Percentiles rank a stretch among this genome's conserved stretches.
Conservation (phyloP, 2,329 filamentous ascomycete genomes). For the Colletotrichum sp. region DNA sequence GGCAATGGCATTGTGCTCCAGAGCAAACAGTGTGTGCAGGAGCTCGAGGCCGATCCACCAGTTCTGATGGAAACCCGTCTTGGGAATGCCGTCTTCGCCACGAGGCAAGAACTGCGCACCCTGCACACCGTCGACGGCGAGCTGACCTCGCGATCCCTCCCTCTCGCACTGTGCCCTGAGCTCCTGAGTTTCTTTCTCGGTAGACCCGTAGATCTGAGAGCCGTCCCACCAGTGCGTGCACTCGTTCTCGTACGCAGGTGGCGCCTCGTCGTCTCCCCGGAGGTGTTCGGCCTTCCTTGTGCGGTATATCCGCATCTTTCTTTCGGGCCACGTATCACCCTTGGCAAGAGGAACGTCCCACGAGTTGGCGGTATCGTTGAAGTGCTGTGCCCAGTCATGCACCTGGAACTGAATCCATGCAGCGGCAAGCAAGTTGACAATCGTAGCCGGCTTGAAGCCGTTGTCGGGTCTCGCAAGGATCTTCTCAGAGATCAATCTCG, state of each 20-base stretch:
- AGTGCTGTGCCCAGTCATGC: conserved; percentile 45
- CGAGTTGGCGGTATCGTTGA: conserved; percentile 16
- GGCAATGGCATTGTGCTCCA: not conserved
- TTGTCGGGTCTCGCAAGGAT: conserved; percentile 43
- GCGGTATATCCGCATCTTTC: not conserved
- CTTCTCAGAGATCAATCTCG: conserved; percentile 44
- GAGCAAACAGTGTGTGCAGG: not conserved
- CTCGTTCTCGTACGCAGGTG: not conserved
- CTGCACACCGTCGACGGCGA: not conserved
- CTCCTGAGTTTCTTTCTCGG: not conserved
- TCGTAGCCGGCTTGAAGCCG: conserved; percentile 47
- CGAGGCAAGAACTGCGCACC: not conserved
- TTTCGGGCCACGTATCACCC: not conserved
- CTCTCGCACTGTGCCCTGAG: not conserved
- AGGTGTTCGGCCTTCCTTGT: not conserved
- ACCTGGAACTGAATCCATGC: conserved; percentile 56
- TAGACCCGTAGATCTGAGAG: not conserved
- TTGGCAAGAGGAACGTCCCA: not conserved
- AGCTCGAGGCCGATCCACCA: not conserved
- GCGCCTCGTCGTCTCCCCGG: not conserved
- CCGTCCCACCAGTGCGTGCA: not conserved
- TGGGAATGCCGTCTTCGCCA: not conserved
- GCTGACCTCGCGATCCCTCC: not conserved
- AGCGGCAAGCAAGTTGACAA: conserved; percentile 49
- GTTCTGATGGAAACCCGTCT: not conserved